Evolutionary conservation across 306 rosid species (phyloP).

Genomic region (Sophora flavescens): DNA sequence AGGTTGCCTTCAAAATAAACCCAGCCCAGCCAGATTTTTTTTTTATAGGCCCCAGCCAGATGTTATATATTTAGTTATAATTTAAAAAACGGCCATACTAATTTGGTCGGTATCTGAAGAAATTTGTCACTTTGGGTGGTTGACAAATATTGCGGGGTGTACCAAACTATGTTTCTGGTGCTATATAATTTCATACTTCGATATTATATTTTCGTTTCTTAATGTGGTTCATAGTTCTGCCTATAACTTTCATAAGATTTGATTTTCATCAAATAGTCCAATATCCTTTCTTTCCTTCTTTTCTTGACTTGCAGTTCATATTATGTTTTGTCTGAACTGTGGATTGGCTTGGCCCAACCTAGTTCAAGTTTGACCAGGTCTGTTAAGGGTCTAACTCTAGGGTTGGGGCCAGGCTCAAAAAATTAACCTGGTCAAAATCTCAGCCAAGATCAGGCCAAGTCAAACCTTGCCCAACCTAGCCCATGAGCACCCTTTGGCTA

Average conservation of each 20-base stretch:
- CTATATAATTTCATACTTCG: not conserved
- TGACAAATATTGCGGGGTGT: not conserved
- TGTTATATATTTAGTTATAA: not conserved
- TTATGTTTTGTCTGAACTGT: constrained; percentile 11
- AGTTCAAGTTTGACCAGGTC: not conserved
- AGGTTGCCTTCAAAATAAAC: not conserved
- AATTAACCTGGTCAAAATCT: not conserved
- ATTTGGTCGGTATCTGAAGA: constrained; percentile 10
- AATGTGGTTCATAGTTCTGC: not conserved
- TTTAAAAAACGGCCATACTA: not conserved
- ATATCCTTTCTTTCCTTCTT: not conserved
- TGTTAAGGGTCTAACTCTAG: not conserved
- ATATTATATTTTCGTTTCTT: constrained; percentile 25
- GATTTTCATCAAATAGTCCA: not conserved
- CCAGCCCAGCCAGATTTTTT: not conserved
- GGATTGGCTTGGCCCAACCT: not conserved
- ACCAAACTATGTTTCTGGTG: not conserved
- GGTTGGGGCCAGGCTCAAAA: not conserved
- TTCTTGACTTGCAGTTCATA: not conserved
- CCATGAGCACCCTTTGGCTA: not conserved
- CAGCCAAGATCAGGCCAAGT: not conserved
- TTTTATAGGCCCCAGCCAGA: not conserved
- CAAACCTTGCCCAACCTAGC: not conserved
- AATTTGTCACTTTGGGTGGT: not conserved
- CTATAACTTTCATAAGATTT: constrained; percentile 1